Evolutionary conservation across 1,284 basidiomycete species (phyloP), one percentile per base, ranked within the genome.

Genomic region (Puccinia coronata): DNA sequence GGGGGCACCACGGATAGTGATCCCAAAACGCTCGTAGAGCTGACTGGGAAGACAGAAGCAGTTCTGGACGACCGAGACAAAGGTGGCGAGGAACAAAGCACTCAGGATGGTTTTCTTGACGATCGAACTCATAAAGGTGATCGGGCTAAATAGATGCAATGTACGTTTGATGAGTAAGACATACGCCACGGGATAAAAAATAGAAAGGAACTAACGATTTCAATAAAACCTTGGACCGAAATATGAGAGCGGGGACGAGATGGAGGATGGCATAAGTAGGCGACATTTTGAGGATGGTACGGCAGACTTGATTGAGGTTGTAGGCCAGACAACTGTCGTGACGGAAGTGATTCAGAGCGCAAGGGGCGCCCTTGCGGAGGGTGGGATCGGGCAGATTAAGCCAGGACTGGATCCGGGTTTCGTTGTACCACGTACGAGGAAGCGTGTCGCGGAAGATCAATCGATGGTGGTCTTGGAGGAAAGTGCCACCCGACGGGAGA

Each of bases 181-280:
- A 34, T 16, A 71, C 14, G 5, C 20, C 25, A 8, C 25, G 2
- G 18, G n/a, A 23, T 8, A 39, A 34, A 25, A 31, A 18, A 73
- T 12, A 14, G 11, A 41, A 18, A 55, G 4, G 23, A 69, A 80
- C 69, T 51, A 3, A 73, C 78, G 51, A 59, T 80, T 80, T 72
- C 11, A 72, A 11, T 9, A 80, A 71, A 18, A 73, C 70, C 43
- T 80, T 80, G 1, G 39, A 80, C 20, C 78, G 51, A 67, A 80
- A 80, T 20, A 72, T 63, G n/a, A 80, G 57, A 8, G 78, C 67
- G 5, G 78, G 78, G 11, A 80, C 59, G 18, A 80, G 59, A 43
- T 80, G 78, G 25, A 80, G 70, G 43, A 80, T 57, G n/a, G 78
- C 70, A 73, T 80, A 80, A n/a, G 78, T 80, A 11, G 78, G 78